Evolutionary conservation across 176 grass and related monocot species (phyloP).

Genomic region (Cenchrus americanus): DNA sequence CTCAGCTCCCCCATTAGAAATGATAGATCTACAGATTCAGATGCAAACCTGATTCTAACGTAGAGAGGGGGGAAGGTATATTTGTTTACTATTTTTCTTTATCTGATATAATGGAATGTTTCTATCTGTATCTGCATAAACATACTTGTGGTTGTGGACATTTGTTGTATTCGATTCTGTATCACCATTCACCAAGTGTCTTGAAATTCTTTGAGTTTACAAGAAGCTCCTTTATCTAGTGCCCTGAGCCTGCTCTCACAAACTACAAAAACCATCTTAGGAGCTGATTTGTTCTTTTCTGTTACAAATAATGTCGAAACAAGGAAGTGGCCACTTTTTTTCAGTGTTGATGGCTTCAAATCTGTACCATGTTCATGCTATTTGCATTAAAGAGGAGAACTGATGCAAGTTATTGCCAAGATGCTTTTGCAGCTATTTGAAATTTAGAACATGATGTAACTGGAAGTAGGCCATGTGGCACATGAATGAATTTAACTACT

Average conservation of each 20-base stretch:
- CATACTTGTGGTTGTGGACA: neutral
- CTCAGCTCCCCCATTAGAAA: slow-evolving; percentile 22
- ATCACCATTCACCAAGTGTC: neutral
- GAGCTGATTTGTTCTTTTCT: neutral
- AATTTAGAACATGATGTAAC: no score
- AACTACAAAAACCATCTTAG: neutral
- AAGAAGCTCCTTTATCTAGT: neutral
- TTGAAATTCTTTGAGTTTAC: slow-evolving; percentile 13
- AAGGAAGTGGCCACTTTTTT: neutral
- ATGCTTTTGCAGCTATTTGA: no score
- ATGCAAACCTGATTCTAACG: slow-evolving; percentile 28
- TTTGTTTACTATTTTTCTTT: slow-evolving; percentile 38
- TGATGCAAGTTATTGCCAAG: no score
- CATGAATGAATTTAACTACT: no score
- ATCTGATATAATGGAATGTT: slow-evolving; percentile 14
- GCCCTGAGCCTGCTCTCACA: neutral
- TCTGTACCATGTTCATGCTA: neutral
- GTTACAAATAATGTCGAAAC: neutral
- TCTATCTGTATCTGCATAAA: slow-evolving; percentile 38
- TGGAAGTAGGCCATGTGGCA: no score
- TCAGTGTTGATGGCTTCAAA: neutral
- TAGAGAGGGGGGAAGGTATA: slow-evolving; percentile 36
- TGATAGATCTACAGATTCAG: slow-evolving; percentile 33
- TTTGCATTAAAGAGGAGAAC: neutral
- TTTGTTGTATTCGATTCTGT: slow-evolving; percentile 18